Evolutionary conservation across 148 eudicot species (phyloP).

Genomic region (Vaccinium myrtillus): DNA sequence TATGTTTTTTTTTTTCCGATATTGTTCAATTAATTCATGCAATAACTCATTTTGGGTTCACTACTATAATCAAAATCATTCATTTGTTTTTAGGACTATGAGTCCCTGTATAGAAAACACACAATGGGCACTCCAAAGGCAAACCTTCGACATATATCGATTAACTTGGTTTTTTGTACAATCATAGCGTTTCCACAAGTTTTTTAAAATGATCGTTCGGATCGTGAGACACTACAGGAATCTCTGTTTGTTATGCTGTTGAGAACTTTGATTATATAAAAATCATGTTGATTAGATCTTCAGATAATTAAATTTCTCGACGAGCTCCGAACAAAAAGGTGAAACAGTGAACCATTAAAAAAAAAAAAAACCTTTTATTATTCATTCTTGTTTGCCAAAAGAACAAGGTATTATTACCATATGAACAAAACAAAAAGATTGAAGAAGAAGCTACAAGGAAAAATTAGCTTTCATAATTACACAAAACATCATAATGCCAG

Average conservation of each 20-base stretch:
- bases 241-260: not conserved
- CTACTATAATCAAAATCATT: not conserved
- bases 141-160: too few relatives aligned
- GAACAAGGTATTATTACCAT: too few relatives aligned
- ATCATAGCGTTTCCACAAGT: too few relatives aligned
- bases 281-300: not conserved
- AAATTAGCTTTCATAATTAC: not conserved
- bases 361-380: not conserved
- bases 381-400: not conserved
- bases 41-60: not conserved
- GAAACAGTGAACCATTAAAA: not conserved
- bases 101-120: too few relatives aligned
- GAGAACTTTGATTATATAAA: not conserved
- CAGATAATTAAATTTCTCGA: not conserved
- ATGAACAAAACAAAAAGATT: not conserved
- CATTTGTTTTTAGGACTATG: not conserved
- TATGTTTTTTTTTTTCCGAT: too few relatives aligned
- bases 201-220: too few relatives aligned
- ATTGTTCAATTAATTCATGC: too few relatives aligned
- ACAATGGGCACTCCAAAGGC: too few relatives aligned
- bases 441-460: not conserved
- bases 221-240: too few relatives aligned
- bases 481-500: not conserved
- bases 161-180: too few relatives aligned
- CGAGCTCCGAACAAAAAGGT: not conserved